Evolutionary conservation across 495 filamentous ascomycete species (phyloP).

Genomic region (Podospora pseudocomata): DNA sequence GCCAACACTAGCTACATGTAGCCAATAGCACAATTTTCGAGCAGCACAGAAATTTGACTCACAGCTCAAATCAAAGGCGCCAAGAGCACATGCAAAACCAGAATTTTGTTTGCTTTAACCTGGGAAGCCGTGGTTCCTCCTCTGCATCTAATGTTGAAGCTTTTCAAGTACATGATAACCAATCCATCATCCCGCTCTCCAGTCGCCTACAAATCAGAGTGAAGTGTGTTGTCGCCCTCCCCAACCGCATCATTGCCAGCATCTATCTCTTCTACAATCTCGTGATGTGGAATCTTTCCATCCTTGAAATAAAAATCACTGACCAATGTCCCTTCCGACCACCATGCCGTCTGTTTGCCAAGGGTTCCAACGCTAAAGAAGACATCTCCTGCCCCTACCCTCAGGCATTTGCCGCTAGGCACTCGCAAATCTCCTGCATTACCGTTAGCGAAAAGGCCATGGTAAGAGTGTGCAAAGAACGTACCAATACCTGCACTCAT

Average conservation of each 20-base stretch:
- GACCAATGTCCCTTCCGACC: background rate
- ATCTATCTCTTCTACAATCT: background rate
- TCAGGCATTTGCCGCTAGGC: background rate
- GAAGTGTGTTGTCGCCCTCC: background rate
- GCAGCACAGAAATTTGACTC: too few relatives aligned
- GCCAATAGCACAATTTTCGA: too few relatives aligned
- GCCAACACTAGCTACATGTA: too few relatives aligned
- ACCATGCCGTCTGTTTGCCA: background rate
- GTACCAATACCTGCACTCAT: background rate
- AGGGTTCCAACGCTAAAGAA: background rate
- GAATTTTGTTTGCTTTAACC: too few relatives aligned
- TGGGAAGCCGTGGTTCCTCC: too few relatives aligned
- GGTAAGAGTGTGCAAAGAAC: background rate
- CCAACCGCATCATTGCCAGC: background rate
- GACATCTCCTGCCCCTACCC: background rate
- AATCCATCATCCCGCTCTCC: background rate
- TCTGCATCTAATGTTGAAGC: background rate
- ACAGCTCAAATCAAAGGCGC: too few relatives aligned
- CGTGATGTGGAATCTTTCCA: background rate
- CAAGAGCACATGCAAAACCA: too few relatives aligned
- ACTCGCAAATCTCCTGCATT: background rate
- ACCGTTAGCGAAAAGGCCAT: background rate
- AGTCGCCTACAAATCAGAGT: background rate
- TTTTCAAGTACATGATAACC: background rate
- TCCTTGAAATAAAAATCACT: background rate